Base-by-base conservation (phyloP, 2,329 filamentous ascomycete species). In the Fusarium paranaense region DNA sequence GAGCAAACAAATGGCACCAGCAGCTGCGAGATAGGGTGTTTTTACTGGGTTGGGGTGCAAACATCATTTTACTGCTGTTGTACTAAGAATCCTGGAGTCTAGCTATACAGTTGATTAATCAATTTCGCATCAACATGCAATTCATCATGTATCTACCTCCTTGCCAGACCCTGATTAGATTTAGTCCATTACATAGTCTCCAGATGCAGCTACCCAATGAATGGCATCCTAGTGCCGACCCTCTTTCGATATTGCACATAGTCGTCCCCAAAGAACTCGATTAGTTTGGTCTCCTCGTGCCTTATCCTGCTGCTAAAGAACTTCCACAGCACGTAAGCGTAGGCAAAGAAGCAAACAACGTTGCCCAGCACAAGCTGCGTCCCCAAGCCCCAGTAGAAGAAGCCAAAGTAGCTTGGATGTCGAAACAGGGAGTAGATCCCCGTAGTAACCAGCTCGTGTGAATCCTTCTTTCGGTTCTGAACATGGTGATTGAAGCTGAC, bases 321-420 rank as follows among this genome's bases (percentile, higher is more conserved):
- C 69, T 85, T 87, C 94, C 94, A 98, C 75, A 99, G 82, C 18
- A 97, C 93, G 9, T 88, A 81, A 0, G 90, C 84, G 85, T 97
- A 98, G 2, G 84, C 93, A 8, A 92, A 75, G 66, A 97, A 90
- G 81, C 95, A 97, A 3, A 97, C 74, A 10, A 89, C 84, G 83
- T 99, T 99, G 20, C 96, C 96, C 73, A 98, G 87, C 64, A 97
- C 90, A 50, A 98, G 80, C 86, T 99, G 97, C 14, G 95, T 98
- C 6, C 97, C 97, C n/a, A 98, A 80, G 0, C 94, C 95, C 96
- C 96, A 99, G 91, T 95, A 98, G 83, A 98, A 99, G 86, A 98
- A 99, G 5, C 96, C 97, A 85, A 98, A 98, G 84, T 99, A 99
- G 68, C 93, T 93, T 14, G 97, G 97, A 82, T 99, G 97, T 27